phyloP scores from a whole-genome alignment of 164 flowering plant species.

The Magnolia changhungtana region DNA sequence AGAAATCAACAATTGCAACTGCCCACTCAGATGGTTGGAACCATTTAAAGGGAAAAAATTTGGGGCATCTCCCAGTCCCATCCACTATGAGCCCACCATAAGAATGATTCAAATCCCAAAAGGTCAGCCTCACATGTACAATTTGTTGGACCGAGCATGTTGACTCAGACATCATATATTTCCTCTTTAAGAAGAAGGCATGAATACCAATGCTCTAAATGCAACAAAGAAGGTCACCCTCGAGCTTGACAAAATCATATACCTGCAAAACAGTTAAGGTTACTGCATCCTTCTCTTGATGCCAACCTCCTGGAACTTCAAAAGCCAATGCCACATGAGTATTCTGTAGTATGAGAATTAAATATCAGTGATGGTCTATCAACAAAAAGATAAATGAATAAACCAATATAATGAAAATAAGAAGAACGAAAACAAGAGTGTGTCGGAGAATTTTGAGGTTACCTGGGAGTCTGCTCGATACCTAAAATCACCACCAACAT shows the following conservation, averaged over 20 bases:
- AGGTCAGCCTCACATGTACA: not conserved
- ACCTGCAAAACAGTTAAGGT: slow-evolving; percentile 76
- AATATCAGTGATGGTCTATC: not conserved
- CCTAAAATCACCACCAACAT: slow-evolving; percentile 75
- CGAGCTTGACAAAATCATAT: not conserved
- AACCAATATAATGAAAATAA: not conserved
- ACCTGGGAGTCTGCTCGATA: slow-evolving; percentile 60
- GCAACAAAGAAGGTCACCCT: not conserved
- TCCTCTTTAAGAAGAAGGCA: not conserved
- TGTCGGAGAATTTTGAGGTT: not conserved
- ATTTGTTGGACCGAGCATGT: not conserved
- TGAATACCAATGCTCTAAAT: not conserved
- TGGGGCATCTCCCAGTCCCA: no score
- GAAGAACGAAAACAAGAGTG: not conserved
- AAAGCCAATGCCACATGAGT: slow-evolving; percentile 79
- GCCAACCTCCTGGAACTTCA: slow-evolving; percentile 84
- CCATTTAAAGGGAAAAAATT: no score
- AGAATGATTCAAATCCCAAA: not conserved
- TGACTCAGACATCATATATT: not conserved
- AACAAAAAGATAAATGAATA: not conserved
- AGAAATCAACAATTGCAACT: no score
- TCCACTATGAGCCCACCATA: not conserved
- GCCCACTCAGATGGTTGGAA: no score
- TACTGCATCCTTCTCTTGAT: slow-evolving; percentile 53
- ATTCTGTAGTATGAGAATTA: slow-evolving; percentile 22